These are phyloP conservation scores for Ascoidea rubescens DNA, from an alignment of 805 yeast genomes.

Conservation along the genomic window DNA sequence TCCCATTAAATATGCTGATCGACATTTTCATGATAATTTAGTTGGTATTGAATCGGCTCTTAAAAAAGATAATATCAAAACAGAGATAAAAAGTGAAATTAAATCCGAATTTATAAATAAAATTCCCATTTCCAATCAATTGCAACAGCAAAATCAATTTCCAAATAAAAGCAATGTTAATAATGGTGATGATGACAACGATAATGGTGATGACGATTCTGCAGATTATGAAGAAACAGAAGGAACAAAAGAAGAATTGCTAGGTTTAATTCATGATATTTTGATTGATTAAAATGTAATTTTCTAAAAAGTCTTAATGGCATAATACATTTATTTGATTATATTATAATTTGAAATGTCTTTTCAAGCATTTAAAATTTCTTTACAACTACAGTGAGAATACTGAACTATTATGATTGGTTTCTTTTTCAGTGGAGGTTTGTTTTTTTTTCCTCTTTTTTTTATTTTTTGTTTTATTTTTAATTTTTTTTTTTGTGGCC, in stretches of 20 bases:
- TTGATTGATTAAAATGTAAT: slow-evolving; percentile 19
- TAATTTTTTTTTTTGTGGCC: too few relatives aligned
- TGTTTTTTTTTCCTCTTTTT: too few relatives aligned
- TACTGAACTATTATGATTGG: too few relatives aligned
- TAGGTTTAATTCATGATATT: slow-evolving; percentile 59
- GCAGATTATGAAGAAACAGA: slow-evolving; percentile 18
- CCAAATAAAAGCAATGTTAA: not conserved
- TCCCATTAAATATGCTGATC: not conserved
- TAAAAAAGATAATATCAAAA: not conserved
- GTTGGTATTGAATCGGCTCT: not conserved
- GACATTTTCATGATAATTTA: too few relatives aligned
- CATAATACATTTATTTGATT: too few relatives aligned
- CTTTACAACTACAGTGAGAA: too few relatives aligned
- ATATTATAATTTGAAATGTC: too few relatives aligned
- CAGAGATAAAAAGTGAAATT: not conserved
- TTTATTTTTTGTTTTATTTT: too few relatives aligned
- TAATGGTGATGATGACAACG: not conserved
- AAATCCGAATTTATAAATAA: not conserved
- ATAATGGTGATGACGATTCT: not conserved
- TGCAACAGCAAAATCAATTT: not conserved
- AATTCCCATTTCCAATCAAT: not conserved
- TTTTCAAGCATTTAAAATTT: too few relatives aligned
- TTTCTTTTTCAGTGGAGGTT: too few relatives aligned
- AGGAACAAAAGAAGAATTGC: slow-evolving; percentile 54
- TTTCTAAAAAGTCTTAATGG: too few relatives aligned